Percentiles rank a stretch among this genome's conserved stretches.
Evolutionary conservation across 306 rosid species (phyloP).

Genomic region (Prunus armeniaca): DNA sequence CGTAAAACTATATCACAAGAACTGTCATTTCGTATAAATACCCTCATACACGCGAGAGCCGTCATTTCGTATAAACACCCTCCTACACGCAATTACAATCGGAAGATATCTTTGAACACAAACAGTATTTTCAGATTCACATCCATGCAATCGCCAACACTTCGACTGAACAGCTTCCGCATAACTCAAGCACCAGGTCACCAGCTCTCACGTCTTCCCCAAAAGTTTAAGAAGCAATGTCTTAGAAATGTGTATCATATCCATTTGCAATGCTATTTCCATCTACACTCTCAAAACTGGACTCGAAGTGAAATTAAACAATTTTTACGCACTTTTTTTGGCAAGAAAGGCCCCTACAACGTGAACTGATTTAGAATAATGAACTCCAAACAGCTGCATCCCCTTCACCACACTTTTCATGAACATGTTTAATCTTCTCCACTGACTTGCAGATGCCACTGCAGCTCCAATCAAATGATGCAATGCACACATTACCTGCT

Average conservation of each 20-base stretch:
- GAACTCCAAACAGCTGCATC: constrained; percentile 88
- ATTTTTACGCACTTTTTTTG: constrained; percentile 4
- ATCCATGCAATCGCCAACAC: constrained; percentile 17
- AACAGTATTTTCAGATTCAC: constrained; percentile 20
- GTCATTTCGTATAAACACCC: constrained; percentile 2
- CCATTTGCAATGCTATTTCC: constrained; percentile 20
- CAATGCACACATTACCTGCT: constrained; percentile 87
- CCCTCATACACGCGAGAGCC: not conserved
- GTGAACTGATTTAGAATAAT: constrained; percentile 35
- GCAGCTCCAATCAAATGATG: constrained; percentile 98
- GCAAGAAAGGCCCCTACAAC: constrained; percentile 13
- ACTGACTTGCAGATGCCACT: constrained; percentile 99
- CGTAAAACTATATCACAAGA: not conserved
- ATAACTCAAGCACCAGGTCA: constrained; percentile 23
- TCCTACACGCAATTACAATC: not conserved
- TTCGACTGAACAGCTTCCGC: constrained; percentile 20
- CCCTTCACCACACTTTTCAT: constrained; percentile 94
- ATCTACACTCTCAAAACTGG: constrained; percentile 23
- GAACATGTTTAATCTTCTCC: constrained; percentile 86
- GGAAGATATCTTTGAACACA: constrained; percentile 20
- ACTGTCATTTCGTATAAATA: not conserved
- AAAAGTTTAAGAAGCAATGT: not conserved
- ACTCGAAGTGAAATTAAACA: constrained; percentile 21
- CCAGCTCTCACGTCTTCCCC: constrained; percentile 9
- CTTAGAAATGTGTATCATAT: constrained; percentile 16